Evolutionary conservation across 129 eudicot genomes (phyloP).

Genomic region (Centella asiatica): DNA sequence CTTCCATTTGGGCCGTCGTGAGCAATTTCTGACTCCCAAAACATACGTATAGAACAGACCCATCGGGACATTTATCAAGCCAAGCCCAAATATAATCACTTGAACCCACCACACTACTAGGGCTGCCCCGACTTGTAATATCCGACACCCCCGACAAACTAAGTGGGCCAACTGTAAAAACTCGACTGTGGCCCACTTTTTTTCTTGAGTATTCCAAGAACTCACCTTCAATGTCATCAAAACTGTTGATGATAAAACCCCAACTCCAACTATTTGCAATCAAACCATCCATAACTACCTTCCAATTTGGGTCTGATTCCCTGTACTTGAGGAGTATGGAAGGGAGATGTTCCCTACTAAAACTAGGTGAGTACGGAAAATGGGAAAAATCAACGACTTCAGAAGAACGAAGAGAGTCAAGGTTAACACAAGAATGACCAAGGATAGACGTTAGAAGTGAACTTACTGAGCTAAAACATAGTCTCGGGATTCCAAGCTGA

Average conservation of each 20-base stretch:
- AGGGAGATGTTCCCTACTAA: constrained; percentile 41
- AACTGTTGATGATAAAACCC: constrained; percentile 35
- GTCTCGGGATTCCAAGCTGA: constrained; percentile 37
- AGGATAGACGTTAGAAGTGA: constrained; percentile 26
- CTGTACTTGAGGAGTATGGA: constrained; percentile 21
- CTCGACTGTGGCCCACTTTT: constrained; percentile 26
- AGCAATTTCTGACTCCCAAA: constrained; percentile 24
- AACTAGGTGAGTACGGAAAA: constrained; percentile 42
- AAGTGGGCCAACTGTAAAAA: constrained; percentile 47
- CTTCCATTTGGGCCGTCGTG: constrained; percentile 19
- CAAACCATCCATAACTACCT: constrained; percentile 14
- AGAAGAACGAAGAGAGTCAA: constrained; percentile 13
- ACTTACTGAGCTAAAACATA: constrained; percentile 33
- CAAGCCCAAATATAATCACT: constrained; percentile 20
- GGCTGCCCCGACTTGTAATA: constrained; percentile 15
- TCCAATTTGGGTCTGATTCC: constrained; percentile 19
- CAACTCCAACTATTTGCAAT: constrained; percentile 25
- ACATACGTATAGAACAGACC: constrained; percentile 26
- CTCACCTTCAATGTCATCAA: constrained; percentile 22
- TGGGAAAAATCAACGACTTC: constrained; percentile 18
- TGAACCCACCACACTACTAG: too few relatives aligned
- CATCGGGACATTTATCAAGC: constrained; percentile 16
- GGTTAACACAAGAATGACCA: constrained; percentile 17
- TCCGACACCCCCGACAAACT: constrained; percentile 6
- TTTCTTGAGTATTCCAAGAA: constrained; percentile 23